Evolutionary conservation across 1,284 basidiomycete species (phyloP), one percentile per base, ranked within the genome.

Genomic region (Cystobasidium pallidum): DNA sequence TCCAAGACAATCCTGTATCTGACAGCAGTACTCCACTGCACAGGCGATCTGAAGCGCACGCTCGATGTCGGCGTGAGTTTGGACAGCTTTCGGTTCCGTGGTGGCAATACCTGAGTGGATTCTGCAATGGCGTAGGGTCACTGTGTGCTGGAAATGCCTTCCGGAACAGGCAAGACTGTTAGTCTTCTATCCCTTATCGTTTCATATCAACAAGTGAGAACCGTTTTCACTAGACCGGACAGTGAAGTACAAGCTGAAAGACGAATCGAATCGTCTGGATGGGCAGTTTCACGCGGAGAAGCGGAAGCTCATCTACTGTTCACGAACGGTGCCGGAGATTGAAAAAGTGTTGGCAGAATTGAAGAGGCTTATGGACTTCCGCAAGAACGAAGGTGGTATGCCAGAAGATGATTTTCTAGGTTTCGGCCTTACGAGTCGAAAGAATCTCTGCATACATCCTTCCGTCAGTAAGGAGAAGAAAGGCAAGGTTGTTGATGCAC

Each of bases 281-380:
- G 26, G 36, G 2, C 76, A 94, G 91, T 96, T 94, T 82, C 92
- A 94, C 80, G 91, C 93, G 10, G 90, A 88, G 8, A 88, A 89
- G 74, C 87, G 96, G 75, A 99, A 99, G 81, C 88, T 99, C 76
- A 90, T 99, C 77, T 99, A 99, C 82, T 99, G 96, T 82, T 99
- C 96, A 28, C 94, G 96, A 79, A 99, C 96, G 2, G 96, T 99
- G n/a, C 96, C 96, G 6, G 96, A 99, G 83, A 99, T 99, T 77
- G 96, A 99, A 82, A 99, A 99, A 82, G 96, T 96, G 0, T 84
- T 99, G 58, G 89, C 94, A 0, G 96, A 99, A 83, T 83, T 99
- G 79, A 96, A 98, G 81, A 85, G 95, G 57, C 83, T 99, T 47
- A 93, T 99, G 89, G 88, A 88, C 41, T 99, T 98, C 81, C 88